Conservation (phyloP, 768 basidiomycete genomes). For the Rhodotorula toruloides region DNA sequence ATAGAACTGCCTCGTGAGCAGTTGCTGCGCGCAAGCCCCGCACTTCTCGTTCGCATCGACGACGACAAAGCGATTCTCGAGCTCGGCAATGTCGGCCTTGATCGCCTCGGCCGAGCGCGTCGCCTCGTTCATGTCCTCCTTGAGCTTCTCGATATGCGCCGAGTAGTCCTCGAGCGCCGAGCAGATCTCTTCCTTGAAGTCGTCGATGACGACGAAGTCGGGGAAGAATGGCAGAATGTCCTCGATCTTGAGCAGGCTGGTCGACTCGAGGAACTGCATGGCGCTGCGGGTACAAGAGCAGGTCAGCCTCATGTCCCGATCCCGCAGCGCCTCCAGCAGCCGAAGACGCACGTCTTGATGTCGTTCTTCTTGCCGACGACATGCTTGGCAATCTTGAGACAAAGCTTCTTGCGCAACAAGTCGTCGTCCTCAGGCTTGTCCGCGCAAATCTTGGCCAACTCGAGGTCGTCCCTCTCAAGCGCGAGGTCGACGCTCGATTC, state of each 20-base stretch:
- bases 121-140: slow-evolving; percentile 93
- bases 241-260: slow-evolving; percentile 91
- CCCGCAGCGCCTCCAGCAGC: background rate
- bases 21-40: slow-evolving; percentile 65
- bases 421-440: slow-evolving; percentile 82
- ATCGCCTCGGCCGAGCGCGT: slow-evolving; percentile 87
- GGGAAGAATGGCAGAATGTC: slow-evolving; percentile 99
- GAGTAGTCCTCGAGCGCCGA: slow-evolving; percentile 91
- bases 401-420: slow-evolving; percentile 80
- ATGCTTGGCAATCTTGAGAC: slow-evolving; percentile 98
- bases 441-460: slow-evolving; percentile 89
- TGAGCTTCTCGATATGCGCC: slow-evolving; percentile 78
- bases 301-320: background rate
- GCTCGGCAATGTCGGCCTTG: slow-evolving; percentile 77
- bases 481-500: slow-evolving; percentile 95
- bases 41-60: slow-evolving; percentile 83
- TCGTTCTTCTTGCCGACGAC: slow-evolving; percentile 98
- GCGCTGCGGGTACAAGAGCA: slow-evolving; percentile 57
- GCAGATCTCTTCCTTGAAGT: slow-evolving; percentile 98
- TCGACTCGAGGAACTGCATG: slow-evolving; percentile 92
- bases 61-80: slow-evolving; percentile 85
- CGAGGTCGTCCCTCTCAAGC: slow-evolving; percentile 86
- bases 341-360: slow-evolving; percentile 78
- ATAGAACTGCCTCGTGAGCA: slow-evolving; percentile 89
- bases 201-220: slow-evolving; percentile 97